A percentile compares a stretch with the other conserved stretches of the same genome.
Evolutionary conservation across 2,329 filamentous ascomycete species (phyloP).

Genomic region (Aspergillus bombycis): DNA sequence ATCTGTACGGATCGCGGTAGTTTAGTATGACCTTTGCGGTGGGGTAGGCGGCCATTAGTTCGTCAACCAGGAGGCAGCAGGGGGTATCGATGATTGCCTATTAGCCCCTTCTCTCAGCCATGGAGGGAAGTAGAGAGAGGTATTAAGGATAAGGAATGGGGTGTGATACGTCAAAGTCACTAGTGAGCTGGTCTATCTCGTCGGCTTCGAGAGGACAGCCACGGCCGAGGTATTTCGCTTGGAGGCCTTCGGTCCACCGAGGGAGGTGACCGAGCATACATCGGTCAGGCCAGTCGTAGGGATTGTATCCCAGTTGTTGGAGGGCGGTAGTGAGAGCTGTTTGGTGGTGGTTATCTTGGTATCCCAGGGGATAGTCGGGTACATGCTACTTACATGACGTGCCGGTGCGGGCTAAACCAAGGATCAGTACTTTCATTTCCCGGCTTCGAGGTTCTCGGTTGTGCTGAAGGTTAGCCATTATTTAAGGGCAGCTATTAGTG

Average conservation of each 20-base stretch:
- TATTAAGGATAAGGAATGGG: neutral
- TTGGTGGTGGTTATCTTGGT: neutral
- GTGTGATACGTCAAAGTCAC: neutral
- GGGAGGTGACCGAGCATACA: neutral
- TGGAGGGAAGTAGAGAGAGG: neutral
- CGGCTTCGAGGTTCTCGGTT: neutral
- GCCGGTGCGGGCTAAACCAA: neutral
- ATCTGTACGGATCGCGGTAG: neutral
- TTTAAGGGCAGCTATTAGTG: neutral
- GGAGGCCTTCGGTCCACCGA: neutral
- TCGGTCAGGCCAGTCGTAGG: neutral
- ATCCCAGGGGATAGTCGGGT: neutral
- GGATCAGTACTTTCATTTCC: neutral
- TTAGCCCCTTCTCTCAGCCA: neutral
- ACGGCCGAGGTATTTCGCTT: neutral
- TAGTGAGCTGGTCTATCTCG: neutral
- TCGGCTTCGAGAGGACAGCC: neutral
- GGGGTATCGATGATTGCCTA: neutral
- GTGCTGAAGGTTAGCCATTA: neutral
- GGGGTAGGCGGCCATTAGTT: neutral
- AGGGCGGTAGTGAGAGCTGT: neutral
- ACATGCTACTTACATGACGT: neutral
- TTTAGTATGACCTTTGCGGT: neutral
- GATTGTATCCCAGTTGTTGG: neutral
- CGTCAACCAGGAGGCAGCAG: neutral